A percentile compares a stretch with the other conserved stretches of the same genome.
Conservation (phyloP, 495 filamentous ascomycete genomes). For the Cladorrhinum samala region DNA sequence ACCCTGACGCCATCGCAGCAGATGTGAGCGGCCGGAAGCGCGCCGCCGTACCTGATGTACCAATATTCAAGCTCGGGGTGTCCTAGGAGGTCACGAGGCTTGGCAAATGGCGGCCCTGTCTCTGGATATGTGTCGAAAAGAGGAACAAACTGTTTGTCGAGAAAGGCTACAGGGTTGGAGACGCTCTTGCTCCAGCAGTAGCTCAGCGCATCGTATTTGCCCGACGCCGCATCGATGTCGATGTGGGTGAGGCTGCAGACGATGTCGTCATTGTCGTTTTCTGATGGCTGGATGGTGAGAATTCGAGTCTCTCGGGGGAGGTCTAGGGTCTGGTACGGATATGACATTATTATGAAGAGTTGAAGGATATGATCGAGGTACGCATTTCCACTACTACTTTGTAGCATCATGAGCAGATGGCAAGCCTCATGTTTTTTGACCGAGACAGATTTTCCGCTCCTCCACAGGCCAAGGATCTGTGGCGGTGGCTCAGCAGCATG, state of each 20-base stretch:
- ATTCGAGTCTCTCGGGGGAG: neutral
- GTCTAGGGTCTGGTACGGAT: neutral
- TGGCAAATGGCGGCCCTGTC: neutral
- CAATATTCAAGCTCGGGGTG: neutral
- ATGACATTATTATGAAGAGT: no score
- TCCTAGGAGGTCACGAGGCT: neutral
- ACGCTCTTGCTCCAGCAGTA: neutral
- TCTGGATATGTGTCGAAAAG: neutral
- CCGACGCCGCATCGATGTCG: neutral
- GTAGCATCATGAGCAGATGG: no score
- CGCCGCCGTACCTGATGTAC: neutral
- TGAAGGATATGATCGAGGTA: no score
- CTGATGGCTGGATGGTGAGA: neutral
- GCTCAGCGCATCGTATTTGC: neutral
- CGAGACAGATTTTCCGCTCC: no score
- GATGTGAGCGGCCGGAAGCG: neutral
- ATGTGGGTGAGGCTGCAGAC: neutral
- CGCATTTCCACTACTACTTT: no score
- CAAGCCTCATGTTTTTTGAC: no score
- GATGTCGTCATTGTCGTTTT: neutral
- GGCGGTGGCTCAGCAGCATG: neutral
- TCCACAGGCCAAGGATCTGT: no score
- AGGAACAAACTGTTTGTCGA: neutral
- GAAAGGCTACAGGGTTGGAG: neutral
- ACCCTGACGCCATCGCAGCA: neutral